Evolutionary conservation across 768 basidiomycete genomes (phyloP).

Genomic region (Auricularia heimuer): DNA sequence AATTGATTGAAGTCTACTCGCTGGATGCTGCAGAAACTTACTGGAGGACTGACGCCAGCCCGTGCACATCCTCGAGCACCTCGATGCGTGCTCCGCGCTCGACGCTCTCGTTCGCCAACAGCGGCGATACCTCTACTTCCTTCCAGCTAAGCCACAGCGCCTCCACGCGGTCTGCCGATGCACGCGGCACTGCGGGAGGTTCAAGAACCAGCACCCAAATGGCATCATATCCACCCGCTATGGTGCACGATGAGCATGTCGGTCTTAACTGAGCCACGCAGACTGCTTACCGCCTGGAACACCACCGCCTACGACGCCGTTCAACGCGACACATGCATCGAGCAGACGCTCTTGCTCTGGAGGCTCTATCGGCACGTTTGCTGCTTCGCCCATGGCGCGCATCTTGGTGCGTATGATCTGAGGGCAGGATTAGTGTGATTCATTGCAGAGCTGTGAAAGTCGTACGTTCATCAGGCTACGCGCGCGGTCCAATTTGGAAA

Average conservation of each 20-base stretch:
- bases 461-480: neutral
- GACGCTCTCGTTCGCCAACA: slow-evolving; percentile 60
- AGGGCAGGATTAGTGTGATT: neutral
- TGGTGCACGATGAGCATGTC: neutral
- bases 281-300: slow-evolving; percentile 80
- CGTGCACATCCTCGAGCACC: slow-evolving; percentile 42
- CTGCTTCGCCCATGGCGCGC: slow-evolving; percentile 70
- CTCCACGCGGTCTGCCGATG: slow-evolving; percentile 52
- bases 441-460: neutral
- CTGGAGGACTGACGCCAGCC: slow-evolving; percentile 33
- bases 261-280: neutral
- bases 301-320: slow-evolving; percentile 87
- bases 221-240: slow-evolving; percentile 96
- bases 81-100: slow-evolving; percentile 60
- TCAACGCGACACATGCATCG: slow-evolving; percentile 61
- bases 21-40: no score
- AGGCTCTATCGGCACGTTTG: slow-evolving; percentile 86
- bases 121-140: slow-evolving; percentile 57
- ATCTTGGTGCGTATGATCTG: slow-evolving; percentile 72
- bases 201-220: slow-evolving; percentile 81
- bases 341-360: slow-evolving; percentile 75
- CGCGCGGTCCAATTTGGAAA: neutral
- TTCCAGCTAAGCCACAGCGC: slow-evolving; percentile 56
- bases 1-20: no score
- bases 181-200: slow-evolving; percentile 29